A percentile compares a stretch with the other conserved stretches of the same genome.
Evolutionary conservation across 345 rosid species (phyloP).

Genomic region (Gynandropsis gynandra): DNA sequence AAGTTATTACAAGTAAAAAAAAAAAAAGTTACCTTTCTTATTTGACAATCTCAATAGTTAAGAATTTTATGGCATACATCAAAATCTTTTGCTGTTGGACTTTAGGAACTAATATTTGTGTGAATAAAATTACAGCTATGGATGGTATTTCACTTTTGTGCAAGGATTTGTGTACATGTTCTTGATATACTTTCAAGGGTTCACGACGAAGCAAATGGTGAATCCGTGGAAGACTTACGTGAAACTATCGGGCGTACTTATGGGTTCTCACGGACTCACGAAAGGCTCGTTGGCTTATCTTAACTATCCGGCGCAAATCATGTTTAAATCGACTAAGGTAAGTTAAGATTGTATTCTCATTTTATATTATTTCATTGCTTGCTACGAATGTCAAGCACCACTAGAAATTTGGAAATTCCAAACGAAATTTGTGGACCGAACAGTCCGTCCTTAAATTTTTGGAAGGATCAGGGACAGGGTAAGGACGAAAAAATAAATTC

Average conservation of each 20-base stretch:
- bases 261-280: slow-evolving; percentile 87
- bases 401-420: too few relatives aligned
- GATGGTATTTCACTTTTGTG: slow-evolving; percentile 86
- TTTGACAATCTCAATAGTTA: too few relatives aligned
- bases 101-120: slow-evolving; percentile 6
- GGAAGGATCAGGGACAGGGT: too few relatives aligned
- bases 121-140: slow-evolving; percentile 50
- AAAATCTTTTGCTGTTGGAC: too few relatives aligned
- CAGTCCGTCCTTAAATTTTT: too few relatives aligned
- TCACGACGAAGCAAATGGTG: slow-evolving; percentile 76
- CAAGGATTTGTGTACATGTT: slow-evolving; percentile 79
- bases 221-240: slow-evolving; percentile 83
- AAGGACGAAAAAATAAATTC: too few relatives aligned
- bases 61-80: too few relatives aligned
- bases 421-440: too few relatives aligned
- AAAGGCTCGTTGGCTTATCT: slow-evolving; percentile 84
- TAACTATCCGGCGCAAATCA: slow-evolving; percentile 84
- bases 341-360: too few relatives aligned
- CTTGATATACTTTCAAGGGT: slow-evolving; percentile 66
- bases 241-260: slow-evolving; percentile 69
- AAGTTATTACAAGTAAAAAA: too few relatives aligned
- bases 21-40: too few relatives aligned
- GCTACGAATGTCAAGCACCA: too few relatives aligned
- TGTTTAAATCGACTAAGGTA: slow-evolving; percentile 94
- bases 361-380: background rate